Conservation (phyloP, 225 moss, liverwort and hornwort species). For the Ulota crispa region DNA sequence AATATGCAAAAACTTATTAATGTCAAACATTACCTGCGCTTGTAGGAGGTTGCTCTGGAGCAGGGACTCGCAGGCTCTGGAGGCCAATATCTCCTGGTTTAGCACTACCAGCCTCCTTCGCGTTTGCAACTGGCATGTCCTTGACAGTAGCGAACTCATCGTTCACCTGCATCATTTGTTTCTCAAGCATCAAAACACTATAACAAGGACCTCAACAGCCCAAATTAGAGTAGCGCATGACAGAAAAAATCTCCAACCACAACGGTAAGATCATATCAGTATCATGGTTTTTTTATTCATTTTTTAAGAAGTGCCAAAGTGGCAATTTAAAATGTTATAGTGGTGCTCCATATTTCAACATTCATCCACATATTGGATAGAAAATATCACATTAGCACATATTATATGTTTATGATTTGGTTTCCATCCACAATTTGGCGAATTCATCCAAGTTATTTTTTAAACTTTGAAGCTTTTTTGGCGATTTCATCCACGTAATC, state of each 20-base stretch:
- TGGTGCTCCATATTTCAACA: no score
- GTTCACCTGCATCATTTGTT: slow-evolving; percentile 37
- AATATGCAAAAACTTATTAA: slow-evolving; percentile 11
- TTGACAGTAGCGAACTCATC: slow-evolving; percentile 82
- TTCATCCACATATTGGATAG: no score
- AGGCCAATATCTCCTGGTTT: slow-evolving; percentile 59
- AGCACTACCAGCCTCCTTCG: slow-evolving; percentile 54
- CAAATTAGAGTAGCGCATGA: slow-evolving; percentile 1
- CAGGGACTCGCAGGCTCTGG: slow-evolving; percentile 55
- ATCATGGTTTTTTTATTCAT: no score
- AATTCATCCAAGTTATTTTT: no score
- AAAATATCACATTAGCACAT: no score
- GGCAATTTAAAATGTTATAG: no score
- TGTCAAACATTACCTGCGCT: slow-evolving; percentile 38
- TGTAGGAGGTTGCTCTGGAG: slow-evolving; percentile 39
- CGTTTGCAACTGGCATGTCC: slow-evolving; percentile 52
- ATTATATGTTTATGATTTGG: no score
- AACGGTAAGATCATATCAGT: background rate
- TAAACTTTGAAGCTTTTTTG: no score
- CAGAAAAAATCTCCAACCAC: background rate
- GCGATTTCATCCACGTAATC: no score
- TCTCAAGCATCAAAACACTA: slow-evolving; percentile 26
- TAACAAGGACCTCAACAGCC: background rate
- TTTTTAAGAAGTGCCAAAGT: no score
- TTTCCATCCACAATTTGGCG: no score